Evolutionary conservation across 2,329 filamentous ascomycete genomes (phyloP).

Genomic region (Aspergillus amoenus): DNA sequence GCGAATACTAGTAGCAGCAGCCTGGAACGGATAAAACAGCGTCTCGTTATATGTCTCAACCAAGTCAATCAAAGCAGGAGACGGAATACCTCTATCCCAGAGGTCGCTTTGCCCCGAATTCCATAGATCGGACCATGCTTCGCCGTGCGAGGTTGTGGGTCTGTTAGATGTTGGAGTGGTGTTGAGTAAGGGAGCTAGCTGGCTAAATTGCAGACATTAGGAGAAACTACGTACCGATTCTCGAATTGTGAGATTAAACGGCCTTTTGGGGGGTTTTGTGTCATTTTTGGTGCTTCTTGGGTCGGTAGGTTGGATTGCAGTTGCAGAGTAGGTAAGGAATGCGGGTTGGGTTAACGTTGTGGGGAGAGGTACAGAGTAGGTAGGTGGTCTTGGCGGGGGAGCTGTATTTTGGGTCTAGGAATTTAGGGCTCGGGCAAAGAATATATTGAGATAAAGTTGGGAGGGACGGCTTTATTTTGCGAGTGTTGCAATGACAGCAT

Average conservation of each 20-base stretch:
- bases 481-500: no score
- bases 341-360: background rate
- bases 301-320: background rate
- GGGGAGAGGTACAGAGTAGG: no score
- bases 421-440: no score
- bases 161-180: background rate
- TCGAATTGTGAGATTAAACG: conserved; percentile 8
- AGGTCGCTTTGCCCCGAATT: conserved; percentile 26
- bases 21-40: conserved; percentile 15
- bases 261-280: conserved; percentile 70
- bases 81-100: conserved; percentile 33
- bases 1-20: no score
- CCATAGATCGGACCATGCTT: conserved; percentile 23
- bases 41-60: conserved; percentile 21
- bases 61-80: conserved; percentile 30
- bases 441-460: no score
- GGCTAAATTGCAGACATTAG: background rate
- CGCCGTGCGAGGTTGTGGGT: background rate
- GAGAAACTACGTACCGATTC: background rate
- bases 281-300: background rate
- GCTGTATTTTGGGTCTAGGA: no score
- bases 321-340: background rate
- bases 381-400: no score
- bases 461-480: no score
- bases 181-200: background rate